phyloP scores from a whole-genome alignment of 805 yeast genomes.

The Trichomonascus vanleenenianus region DNA sequence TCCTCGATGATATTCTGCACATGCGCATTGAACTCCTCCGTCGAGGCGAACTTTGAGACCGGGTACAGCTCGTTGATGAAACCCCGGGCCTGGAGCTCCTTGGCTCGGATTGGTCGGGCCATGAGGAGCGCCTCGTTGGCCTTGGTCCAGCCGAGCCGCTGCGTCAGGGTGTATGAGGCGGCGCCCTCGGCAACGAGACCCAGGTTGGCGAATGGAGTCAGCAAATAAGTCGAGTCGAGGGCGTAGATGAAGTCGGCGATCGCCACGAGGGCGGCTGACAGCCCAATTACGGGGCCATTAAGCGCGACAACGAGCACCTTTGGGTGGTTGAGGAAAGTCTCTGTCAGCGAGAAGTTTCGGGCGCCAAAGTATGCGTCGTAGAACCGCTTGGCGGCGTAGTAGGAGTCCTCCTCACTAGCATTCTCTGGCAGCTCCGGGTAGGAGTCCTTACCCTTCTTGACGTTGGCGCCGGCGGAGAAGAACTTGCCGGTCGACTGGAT shows the following conservation, averaged over 20 bases:
- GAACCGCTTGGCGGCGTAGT: conserved; percentile 19
- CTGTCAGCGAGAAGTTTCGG: conserved; percentile 62
- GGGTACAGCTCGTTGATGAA: conserved; percentile 52
- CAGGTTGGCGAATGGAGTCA: conserved; percentile 72
- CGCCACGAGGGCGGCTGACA: conserved; percentile 65
- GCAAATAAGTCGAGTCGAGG: conserved; percentile 46
- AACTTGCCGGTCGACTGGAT: conserved; percentile 64
- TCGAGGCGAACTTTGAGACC: conserved; percentile 28
- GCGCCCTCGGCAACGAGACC: conserved; percentile 84
- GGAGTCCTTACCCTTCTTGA: conserved; percentile 30
- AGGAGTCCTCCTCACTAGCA: conserved; percentile 11
- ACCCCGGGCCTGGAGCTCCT: conserved; percentile 50
- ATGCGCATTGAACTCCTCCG: conserved; percentile 40
- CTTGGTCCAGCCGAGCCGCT: conserved; percentile 62
- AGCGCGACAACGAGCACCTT: conserved; percentile 66
- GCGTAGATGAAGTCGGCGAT: conserved; percentile 71
- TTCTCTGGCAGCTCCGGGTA: conserved; percentile 5
- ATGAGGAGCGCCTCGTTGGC: conserved; percentile 68
- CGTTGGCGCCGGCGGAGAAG: conserved; percentile 83
- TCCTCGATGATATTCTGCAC: conserved; percentile 34
- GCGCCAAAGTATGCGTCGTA: conserved; percentile 59
- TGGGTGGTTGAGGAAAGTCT: conserved; percentile 58
- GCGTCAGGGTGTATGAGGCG: conserved; percentile 56
- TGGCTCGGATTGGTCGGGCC: conserved; percentile 55
- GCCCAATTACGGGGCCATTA: conserved; percentile 84